These are phyloP conservation scores for Neofusicoccum kwambonambiense DNA, from an alignment of 2,329 filamentous ascomycete species.

Conservation along the genomic window DNA sequence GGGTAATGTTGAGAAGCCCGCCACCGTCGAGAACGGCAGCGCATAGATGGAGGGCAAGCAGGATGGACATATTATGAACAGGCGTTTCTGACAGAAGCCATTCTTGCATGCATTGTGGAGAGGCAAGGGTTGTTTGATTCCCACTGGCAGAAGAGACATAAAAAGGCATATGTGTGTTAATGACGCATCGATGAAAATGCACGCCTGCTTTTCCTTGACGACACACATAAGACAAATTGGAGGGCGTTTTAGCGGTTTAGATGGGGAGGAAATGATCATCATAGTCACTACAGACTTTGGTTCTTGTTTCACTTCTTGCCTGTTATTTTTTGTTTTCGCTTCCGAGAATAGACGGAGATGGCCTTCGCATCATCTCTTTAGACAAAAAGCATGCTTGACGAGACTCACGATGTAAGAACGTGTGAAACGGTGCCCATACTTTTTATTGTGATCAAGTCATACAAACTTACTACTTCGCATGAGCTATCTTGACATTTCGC, in stretches of 20 bases:
- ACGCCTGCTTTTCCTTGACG: background rate
- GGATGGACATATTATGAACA: background rate
- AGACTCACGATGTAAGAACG: background rate
- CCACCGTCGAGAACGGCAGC: slow-evolving; percentile 14
- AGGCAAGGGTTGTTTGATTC: background rate
- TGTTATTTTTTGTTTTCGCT: background rate
- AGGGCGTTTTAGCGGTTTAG: slow-evolving; percentile 15
- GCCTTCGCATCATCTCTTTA: background rate
- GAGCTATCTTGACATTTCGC: too few species aligned
- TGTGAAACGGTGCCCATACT: too few species aligned
- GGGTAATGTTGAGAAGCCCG: slow-evolving; percentile 43
- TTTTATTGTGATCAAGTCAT: background rate
- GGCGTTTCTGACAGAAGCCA: background rate
- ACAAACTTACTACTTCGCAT: background rate
- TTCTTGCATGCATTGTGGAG: background rate
- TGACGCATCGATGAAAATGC: background rate
- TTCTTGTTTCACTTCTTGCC: background rate
- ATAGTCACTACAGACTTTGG: slow-evolving; percentile 1
- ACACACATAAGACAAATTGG: background rate
- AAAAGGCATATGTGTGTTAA: background rate
- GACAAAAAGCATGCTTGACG: background rate
- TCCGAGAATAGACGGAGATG: slow-evolving; percentile 6
- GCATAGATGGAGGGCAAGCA: background rate
- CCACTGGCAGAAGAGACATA: background rate
- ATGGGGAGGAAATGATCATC: slow-evolving; percentile 11